Conservation (phyloP, 805 yeast genomes). For the Kockiozyma suomiensis region DNA sequence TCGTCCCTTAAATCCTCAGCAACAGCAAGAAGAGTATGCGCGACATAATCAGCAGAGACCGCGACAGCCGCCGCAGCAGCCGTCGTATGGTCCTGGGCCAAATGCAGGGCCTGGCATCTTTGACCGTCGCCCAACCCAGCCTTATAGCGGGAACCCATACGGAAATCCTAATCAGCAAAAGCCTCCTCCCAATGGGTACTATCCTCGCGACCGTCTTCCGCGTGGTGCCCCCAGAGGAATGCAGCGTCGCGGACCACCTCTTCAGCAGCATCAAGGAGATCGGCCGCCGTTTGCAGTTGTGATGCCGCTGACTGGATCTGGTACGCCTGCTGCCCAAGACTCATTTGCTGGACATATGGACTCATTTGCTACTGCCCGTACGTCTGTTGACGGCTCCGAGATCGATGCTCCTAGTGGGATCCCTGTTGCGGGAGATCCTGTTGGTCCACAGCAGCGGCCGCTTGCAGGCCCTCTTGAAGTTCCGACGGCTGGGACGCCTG, state of each 20-base stretch:
- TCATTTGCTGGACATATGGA: no score
- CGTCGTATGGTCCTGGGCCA: no score
- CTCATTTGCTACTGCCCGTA: slow-evolving; percentile 12
- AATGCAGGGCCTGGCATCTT: background rate
- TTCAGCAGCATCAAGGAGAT: background rate
- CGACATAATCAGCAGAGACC: background rate
- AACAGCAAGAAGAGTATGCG: background rate
- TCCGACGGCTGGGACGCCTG: slow-evolving; percentile 27
- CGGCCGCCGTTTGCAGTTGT: slow-evolving; percentile 18
- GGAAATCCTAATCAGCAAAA: background rate
- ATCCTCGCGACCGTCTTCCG: slow-evolving; percentile 19
- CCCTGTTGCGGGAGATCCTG: slow-evolving; percentile 3
- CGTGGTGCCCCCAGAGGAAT: slow-evolving; percentile 5
- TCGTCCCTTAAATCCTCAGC: slow-evolving; percentile 1
- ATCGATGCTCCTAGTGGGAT: slow-evolving; percentile 1
- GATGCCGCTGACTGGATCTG: slow-evolving; percentile 1
- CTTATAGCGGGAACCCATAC: background rate
- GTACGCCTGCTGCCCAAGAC: no score
- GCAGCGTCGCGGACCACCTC: background rate
- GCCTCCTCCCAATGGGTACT: slow-evolving; percentile 5
- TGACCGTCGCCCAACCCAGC: background rate
- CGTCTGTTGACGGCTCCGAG: slow-evolving; percentile 1
- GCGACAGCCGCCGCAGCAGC: background rate
- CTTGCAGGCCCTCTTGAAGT: slow-evolving; percentile 2
- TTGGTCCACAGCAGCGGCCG: background rate